Conservation (phyloP, 129 eudicot species). For the Escallonia herrerae region DNA sequence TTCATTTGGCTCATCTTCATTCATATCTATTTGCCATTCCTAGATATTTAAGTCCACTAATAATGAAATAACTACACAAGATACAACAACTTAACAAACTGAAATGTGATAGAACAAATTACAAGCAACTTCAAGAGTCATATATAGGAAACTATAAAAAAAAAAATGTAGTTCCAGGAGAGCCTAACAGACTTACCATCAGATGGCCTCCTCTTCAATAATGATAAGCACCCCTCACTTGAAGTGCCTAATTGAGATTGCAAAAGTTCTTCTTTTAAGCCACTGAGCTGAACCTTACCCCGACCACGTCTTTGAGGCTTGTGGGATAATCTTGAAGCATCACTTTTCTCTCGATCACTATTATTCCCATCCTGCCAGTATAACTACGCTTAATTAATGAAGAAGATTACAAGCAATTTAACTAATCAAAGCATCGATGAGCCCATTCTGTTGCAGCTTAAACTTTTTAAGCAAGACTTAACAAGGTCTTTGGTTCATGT, state of each 20-base stretch:
- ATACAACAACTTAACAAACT: too few relatives aligned
- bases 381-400: background rate
- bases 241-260: slow-evolving; percentile 24
- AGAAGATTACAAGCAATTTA: too few relatives aligned
- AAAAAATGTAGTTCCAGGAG: background rate
- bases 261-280: slow-evolving; percentile 27
- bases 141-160: background rate
- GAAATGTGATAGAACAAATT: too few relatives aligned
- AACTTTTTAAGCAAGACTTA: too few relatives aligned
- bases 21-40: too few relatives aligned
- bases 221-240: slow-evolving; percentile 29
- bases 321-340: slow-evolving; percentile 16
- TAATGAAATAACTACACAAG: too few relatives aligned
- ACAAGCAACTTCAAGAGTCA: too few relatives aligned
- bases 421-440: too few relatives aligned
- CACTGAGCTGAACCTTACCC: slow-evolving; percentile 23
- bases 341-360: slow-evolving; percentile 30
- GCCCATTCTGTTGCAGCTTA: too few relatives aligned
- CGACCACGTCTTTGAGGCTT: slow-evolving; percentile 32
- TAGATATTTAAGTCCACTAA: too few relatives aligned
- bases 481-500: too few relatives aligned
- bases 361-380: slow-evolving; percentile 42
- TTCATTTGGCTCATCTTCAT: too few relatives aligned
- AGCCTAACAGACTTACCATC: slow-evolving; percentile 25
- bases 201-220: slow-evolving; percentile 28